phyloP scores from a whole-genome alignment of 2,329 filamentous ascomycete species.

The Cordyceps farinosa region DNA sequence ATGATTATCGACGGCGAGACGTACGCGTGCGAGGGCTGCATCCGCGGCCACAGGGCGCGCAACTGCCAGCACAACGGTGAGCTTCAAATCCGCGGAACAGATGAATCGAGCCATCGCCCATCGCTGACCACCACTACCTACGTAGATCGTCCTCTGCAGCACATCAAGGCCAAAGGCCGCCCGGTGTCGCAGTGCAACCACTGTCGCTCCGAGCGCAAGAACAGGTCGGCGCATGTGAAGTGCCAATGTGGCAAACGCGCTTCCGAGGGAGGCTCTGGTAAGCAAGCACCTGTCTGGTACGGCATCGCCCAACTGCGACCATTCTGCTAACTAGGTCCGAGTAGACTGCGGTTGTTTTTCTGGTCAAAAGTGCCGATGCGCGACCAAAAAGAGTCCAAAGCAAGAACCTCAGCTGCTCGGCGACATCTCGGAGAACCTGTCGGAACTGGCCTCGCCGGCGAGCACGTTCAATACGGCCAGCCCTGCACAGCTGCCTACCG shows the following conservation, averaged over 20 bases:
- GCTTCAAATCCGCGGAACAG: slow-evolving; percentile 22
- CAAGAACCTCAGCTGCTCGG: not conserved
- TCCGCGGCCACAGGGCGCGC: slow-evolving; percentile 16
- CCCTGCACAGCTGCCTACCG: not conserved
- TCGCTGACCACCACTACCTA: not conserved
- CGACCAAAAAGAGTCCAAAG: slow-evolving; percentile 17
- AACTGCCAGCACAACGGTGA: slow-evolving; percentile 16
- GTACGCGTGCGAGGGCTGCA: slow-evolving; percentile 16
- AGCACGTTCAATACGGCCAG: not conserved
- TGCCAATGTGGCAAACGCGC: slow-evolving; percentile 60
- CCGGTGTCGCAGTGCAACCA: slow-evolving; percentile 17
- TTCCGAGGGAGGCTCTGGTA: slow-evolving; percentile 9
- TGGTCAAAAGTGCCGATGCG: slow-evolving; percentile 13
- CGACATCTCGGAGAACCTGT: not conserved
- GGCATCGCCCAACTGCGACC: not conserved
- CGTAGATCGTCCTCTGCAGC: slow-evolving; percentile 13
- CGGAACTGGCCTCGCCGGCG: slow-evolving; percentile 1
- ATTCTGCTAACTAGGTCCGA: too few relatives aligned
- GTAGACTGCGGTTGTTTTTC: slow-evolving; percentile 12
- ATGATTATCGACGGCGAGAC: slow-evolving; percentile 18
- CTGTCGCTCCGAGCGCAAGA: slow-evolving; percentile 15
- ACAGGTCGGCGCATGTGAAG: slow-evolving; percentile 15
- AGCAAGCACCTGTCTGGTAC: not conserved
- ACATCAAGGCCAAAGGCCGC: slow-evolving; percentile 13
- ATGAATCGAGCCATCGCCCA: not conserved